Percentiles rank a stretch among this genome's conserved stretches.
Conservation (phyloP, 495 filamentous ascomycete species). For the Pyronema omphalodes region DNA sequence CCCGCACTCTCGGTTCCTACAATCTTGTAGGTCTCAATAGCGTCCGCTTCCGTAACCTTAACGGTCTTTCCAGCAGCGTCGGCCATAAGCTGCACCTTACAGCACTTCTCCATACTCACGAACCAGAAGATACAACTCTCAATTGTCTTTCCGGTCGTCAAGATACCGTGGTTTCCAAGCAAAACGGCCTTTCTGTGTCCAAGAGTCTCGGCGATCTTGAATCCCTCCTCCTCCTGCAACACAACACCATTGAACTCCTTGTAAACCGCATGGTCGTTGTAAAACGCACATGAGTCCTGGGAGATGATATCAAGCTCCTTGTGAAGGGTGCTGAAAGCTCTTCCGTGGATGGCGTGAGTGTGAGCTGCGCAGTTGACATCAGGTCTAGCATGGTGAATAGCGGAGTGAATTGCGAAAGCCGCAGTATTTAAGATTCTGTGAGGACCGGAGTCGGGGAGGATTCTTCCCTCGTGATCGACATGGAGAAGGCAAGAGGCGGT, state of each 20-base stretch:
- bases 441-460: constrained; percentile 45
- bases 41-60: constrained; percentile 51
- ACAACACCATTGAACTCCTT: constrained; percentile 53
- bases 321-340: constrained; percentile 48
- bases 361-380: constrained; percentile 59
- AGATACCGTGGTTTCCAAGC: constrained; percentile 45
- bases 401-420: constrained; percentile 48
- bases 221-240: constrained; percentile 49
- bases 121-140: constrained; percentile 59
- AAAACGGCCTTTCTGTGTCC: constrained; percentile 52
- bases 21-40: constrained; percentile 45
- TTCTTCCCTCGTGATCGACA: constrained; percentile 43
- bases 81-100: constrained; percentile 33
- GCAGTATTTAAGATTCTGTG: constrained; percentile 41
- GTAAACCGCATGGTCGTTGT: constrained; percentile 28
- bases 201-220: constrained; percentile 44
- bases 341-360: constrained; percentile 51
- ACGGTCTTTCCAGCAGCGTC: constrained; percentile 53
- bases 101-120: constrained; percentile 32
- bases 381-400: constrained; percentile 49
- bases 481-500: constrained; percentile 53
- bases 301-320: constrained; percentile 51
- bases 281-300: constrained; percentile 52
- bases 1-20: constrained; percentile 45
- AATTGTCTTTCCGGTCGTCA: constrained; percentile 36